A percentile compares a stretch with the other conserved stretches of the same genome.
Conservation (phyloP, 2,329 filamentous ascomycete genomes). For the Amesomyces nigricolor region DNA sequence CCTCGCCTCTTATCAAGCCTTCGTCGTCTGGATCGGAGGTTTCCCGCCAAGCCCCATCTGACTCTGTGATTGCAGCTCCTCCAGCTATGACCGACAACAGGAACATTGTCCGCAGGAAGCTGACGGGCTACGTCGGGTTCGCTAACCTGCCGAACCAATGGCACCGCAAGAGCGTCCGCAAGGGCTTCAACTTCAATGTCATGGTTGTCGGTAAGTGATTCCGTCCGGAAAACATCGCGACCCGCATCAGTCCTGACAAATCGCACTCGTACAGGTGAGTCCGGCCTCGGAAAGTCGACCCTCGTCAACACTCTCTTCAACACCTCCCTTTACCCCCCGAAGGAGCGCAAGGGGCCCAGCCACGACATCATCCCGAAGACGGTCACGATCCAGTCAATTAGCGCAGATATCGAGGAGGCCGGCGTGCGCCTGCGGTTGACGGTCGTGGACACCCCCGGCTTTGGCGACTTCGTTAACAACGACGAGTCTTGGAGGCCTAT, state of each 20-base stretch:
- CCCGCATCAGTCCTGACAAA: not conserved
- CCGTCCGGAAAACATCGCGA: slow-evolving; percentile 2
- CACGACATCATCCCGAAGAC: slow-evolving; percentile 99
- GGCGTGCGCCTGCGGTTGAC: slow-evolving; percentile 93
- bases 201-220: slow-evolving; percentile 90
- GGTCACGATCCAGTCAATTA: slow-evolving; percentile 89
- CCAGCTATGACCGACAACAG: slow-evolving; percentile 62
- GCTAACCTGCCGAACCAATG: slow-evolving; percentile 99
- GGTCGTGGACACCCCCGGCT: slow-evolving; percentile 95
- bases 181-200: slow-evolving; percentile 99
- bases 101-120: slow-evolving; percentile 97
- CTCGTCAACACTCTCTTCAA: slow-evolving; percentile 99
- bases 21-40: slow-evolving; percentile 29
- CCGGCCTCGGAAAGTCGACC: slow-evolving; percentile 96
- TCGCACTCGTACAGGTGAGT: slow-evolving; percentile 66
- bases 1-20: slow-evolving; percentile 37
- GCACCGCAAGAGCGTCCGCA: slow-evolving; percentile 99
- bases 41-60: slow-evolving; percentile 34
- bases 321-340: slow-evolving; percentile 96
- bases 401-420: slow-evolving; percentile 96
- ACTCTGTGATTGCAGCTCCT: slow-evolving; percentile 35
- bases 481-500: slow-evolving; percentile 99
- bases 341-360: slow-evolving; percentile 95
- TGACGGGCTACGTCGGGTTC: slow-evolving; percentile 97
- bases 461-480: slow-evolving; percentile 99